Base-by-base conservation (phyloP, 1,284 basidiomycete genomes). In the Ustilago nuda region DNA sequence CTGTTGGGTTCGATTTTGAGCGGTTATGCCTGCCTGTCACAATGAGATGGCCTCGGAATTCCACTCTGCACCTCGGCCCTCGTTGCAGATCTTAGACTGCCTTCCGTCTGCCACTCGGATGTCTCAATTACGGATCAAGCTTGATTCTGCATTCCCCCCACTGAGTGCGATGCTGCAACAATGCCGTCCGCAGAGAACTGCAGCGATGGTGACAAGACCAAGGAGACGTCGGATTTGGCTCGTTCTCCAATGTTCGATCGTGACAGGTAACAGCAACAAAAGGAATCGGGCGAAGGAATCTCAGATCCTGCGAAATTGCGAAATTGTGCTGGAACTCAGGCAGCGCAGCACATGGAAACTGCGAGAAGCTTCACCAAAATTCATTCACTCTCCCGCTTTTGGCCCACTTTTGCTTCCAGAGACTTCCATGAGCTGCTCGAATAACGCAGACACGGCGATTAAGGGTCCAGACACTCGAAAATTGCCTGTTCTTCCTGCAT, bases 401-500 rank as follows among this genome's bases (percentile, higher is more conserved):
- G 32, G 27, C 50, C 56, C 56, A 53, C 46, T 43, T 59, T 15
- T 17, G 30, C 9, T 68, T 61, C 66, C 8, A 15, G 51, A 39
- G 27, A 30, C 13, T 69, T 69, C 66, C 39, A 56, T 48, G 36
- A 37, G 55, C 9, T 51, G 43, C 55, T 58, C 9, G 55, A 66
- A 55, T 13, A 11, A 13, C 15, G 7, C 12, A 45, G 7, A 48
- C n/a, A 48, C 19, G 13, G 30, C 12, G 30, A 43, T 32, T 30
- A n/a, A 52, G 50, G 51, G 51, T 62, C 51, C 63, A 58, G 23
- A 43, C 11, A 17, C 32, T n/a, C 5, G 48, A 43, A 39, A 39
- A 52, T 13, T 43, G 53, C 56, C 43, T 63, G 27, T 72, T 72
- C 68, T 48, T 15, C 35, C n/a, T 48, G 60, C 56, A 55, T 68